These are phyloP conservation scores for Cladorrhinum sp. DNA, from an alignment of 2,329 filamentous ascomycete genomes.

Conservation along the genomic window DNA sequence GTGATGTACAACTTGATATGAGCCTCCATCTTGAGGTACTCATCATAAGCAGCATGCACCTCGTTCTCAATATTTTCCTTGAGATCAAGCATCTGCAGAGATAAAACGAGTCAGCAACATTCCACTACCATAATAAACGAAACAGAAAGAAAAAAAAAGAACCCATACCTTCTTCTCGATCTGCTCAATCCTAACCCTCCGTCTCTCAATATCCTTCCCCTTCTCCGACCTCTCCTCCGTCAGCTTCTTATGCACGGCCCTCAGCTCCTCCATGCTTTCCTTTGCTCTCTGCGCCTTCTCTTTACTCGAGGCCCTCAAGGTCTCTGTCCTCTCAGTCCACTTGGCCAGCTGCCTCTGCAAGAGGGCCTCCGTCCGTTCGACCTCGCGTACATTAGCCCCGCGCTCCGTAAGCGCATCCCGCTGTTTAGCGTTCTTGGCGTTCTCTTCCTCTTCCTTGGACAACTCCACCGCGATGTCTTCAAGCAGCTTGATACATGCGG, in stretches of 20 bases:
- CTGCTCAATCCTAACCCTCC: slow-evolving; percentile 92
- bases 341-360: slow-evolving; percentile 80
- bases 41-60: slow-evolving; percentile 82
- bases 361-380: slow-evolving; percentile 82
- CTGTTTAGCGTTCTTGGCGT: slow-evolving; percentile 74
- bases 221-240: slow-evolving; percentile 84
- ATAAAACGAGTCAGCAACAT: too few species aligned
- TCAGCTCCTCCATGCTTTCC: slow-evolving; percentile 85
- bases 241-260: slow-evolving; percentile 73
- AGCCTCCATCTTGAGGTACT: slow-evolving; percentile 96
- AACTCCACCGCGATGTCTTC: slow-evolving; percentile 85
- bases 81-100: slow-evolving; percentile 89
- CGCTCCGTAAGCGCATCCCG: slow-evolving; percentile 83
- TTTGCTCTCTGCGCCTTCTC: slow-evolving; percentile 79
- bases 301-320: slow-evolving; percentile 74
- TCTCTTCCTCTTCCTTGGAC: slow-evolving; percentile 86
- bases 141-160: neutral
- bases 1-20: slow-evolving; percentile 98
- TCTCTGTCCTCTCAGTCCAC: slow-evolving; percentile 83
- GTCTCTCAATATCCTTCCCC: slow-evolving; percentile 85
- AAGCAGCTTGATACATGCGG: slow-evolving; percentile 81
- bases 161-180: slow-evolving; percentile 89
- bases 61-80: slow-evolving; percentile 98
- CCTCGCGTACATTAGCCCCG: slow-evolving; percentile 84
- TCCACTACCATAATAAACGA: neutral